These are phyloP conservation scores for Arthrobotrys sphaeroides DNA, from an alignment of 2,329 filamentous ascomycete species.

Conservation along the genomic window DNA sequence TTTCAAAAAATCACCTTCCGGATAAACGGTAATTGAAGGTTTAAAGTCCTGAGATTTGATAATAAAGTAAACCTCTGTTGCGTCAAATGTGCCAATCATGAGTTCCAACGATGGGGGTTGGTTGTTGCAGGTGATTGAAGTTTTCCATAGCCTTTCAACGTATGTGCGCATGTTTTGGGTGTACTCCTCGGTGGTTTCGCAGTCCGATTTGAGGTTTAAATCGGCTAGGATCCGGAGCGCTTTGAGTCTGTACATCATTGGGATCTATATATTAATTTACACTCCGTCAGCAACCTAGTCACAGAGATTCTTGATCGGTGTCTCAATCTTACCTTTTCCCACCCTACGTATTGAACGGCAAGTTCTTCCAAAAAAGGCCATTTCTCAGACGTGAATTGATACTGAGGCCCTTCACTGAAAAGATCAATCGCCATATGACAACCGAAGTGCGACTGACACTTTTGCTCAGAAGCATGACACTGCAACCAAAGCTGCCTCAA, in stretches of 20 bases:
- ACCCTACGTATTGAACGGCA: conserved; percentile 13
- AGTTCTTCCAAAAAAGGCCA: conserved; percentile 37
- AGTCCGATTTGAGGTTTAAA: not conserved
- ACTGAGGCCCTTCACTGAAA: not conserved
- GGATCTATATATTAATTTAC: not conserved
- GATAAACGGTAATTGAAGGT: not conserved
- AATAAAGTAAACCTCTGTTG: not conserved
- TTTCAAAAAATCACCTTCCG: not conserved
- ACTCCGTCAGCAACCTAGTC: not conserved
- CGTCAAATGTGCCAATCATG: not conserved
- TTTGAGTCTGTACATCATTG: not conserved
- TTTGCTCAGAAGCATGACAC: not conserved
- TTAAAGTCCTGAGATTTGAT: not conserved
- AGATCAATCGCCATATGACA: conserved; percentile 1
- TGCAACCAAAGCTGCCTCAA: conserved; percentile 28
- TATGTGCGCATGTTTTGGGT: not conserved
- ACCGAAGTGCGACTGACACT: not conserved
- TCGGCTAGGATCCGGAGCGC: not conserved
- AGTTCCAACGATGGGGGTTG: not conserved
- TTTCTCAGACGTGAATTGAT: conserved; percentile 8
- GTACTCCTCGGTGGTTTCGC: not conserved
- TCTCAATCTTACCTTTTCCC: conserved; percentile 20
- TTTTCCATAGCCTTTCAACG: not conserved
- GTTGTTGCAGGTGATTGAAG: not conserved
- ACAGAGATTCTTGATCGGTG: not conserved